Percentiles rank a stretch among this genome's conserved stretches.
Evolutionary conservation across 495 filamentous ascomycete species (phyloP).

Genomic region (Xylaria cubensis): DNA sequence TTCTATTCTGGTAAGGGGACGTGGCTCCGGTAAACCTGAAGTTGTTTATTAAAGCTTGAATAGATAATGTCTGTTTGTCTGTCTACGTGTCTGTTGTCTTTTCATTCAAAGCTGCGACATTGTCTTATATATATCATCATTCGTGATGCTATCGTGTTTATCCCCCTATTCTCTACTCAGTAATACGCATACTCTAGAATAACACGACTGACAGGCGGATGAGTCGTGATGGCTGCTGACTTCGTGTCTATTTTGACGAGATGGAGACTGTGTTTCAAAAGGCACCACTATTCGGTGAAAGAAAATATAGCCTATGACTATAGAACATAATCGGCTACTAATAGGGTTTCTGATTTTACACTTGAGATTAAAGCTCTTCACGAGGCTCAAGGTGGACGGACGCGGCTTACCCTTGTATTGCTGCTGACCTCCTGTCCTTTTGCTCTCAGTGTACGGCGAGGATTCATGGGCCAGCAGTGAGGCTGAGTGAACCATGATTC

Average conservation of each 20-base stretch:
- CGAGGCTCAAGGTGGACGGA: neutral
- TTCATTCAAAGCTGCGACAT: neutral
- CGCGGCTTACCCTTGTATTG: neutral
- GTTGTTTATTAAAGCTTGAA: neutral
- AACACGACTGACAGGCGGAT: neutral
- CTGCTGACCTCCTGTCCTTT: neutral
- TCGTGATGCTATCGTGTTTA: neutral
- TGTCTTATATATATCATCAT: conserved; percentile 1
- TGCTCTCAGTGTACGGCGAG: neutral
- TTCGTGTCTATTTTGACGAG: conserved; percentile 22
- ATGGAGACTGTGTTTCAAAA: neutral
- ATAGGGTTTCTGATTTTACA: neutral
- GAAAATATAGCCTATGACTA: neutral
- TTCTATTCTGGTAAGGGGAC: neutral
- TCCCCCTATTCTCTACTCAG: neutral
- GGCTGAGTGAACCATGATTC: neutral
- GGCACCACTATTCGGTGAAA: neutral
- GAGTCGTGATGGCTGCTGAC: conserved; percentile 17
- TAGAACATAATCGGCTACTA: neutral
- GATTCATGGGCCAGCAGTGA: neutral
- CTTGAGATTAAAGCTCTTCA: neutral
- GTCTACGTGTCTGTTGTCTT: neutral
- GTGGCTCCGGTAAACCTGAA: neutral
- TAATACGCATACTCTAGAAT: neutral
- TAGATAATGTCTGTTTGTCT: neutral